Evolutionary conservation across 345 rosid species (phyloP).

Genomic region (Aquilaria sinensis): DNA sequence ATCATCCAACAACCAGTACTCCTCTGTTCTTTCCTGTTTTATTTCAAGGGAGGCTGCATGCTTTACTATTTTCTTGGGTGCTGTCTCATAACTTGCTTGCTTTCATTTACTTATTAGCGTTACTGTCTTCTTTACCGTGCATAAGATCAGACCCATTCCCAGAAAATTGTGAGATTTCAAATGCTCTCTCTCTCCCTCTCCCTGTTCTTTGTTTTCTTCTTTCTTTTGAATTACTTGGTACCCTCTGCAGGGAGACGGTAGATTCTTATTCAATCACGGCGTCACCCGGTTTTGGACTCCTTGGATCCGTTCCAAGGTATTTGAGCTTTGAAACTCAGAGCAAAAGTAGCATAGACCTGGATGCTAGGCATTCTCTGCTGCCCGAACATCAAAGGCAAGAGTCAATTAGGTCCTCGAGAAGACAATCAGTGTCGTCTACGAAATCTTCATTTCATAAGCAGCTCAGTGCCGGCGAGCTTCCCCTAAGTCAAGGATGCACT

Average conservation of each 20-base stretch:
- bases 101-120: neutral
- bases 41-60: neutral
- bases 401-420: constrained; percentile 33
- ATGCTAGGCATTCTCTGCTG: constrained; percentile 45
- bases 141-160: neutral
- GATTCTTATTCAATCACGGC: constrained; percentile 74
- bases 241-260: constrained; percentile 51
- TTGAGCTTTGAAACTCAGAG: constrained; percentile 21
- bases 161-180: neutral
- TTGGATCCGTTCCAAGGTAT: constrained; percentile 32
- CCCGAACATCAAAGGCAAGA: constrained; percentile 43
- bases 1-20: neutral
- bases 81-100: neutral
- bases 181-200: neutral
- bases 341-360: constrained; percentile 45
- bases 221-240: neutral
- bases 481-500: constrained; percentile 66
- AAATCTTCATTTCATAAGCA: constrained; percentile 48
- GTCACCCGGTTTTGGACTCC: constrained; percentile 57
- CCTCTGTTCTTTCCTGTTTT: neutral
- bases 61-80: no score
- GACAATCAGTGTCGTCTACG: constrained; percentile 50
- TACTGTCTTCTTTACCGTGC: neutral
- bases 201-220: neutral
- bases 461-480: constrained; percentile 47